Evolutionary conservation across 1,139 yeast species (phyloP), one percentile per base, ranked within the genome.

Genomic region (Geotrichum restrictum): DNA sequence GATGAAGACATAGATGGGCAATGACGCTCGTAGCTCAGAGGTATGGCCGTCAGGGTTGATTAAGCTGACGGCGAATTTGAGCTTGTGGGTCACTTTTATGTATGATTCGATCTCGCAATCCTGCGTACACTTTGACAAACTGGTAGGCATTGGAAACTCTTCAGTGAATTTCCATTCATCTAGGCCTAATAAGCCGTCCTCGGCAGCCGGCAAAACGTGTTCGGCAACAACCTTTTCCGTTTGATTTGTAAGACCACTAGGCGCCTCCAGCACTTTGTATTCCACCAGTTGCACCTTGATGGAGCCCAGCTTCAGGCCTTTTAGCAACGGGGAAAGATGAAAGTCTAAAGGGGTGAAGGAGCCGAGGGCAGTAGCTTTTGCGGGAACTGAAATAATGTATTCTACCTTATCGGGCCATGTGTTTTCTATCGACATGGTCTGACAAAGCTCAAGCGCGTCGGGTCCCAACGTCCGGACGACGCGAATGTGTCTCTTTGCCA

Each of bases 391-490:
- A 52, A 93, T 80, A 1, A 91, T 80, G 69, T 93, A 93, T 62
- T 93, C 98, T 45, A 93, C 88, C 67, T 93, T 93, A 48, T 81
- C 74, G 2, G 98, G 98, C 98, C 98, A 93, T 0, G 93, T 83
- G 67, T 93, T 93, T 64, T 89, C 96, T 27, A 93, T 95, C 0
- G 96, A 89, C 59, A 89, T 87, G 0, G 98, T 88, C 69, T 93
- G 98, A 0, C 94, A 78, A 42, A 91, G 74, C 65, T 93, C 98
- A 1, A 88, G 79, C 0, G 95, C 81, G 68, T 91, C 98, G 1
- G 95, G 80, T 0, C 96, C 83, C 56, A 91, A 71, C 0, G 98
- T 93, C 60, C 98, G 77, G n/a, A 93, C 81, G 11, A 93, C 83
- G 56, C 96, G 78, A 10, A 93, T 60, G 62, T 84, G 91, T 59